These are phyloP conservation scores for Ustilago loliicola DNA, from an alignment of 1,284 basidiomycete genomes.

Conservation along the genomic window DNA sequence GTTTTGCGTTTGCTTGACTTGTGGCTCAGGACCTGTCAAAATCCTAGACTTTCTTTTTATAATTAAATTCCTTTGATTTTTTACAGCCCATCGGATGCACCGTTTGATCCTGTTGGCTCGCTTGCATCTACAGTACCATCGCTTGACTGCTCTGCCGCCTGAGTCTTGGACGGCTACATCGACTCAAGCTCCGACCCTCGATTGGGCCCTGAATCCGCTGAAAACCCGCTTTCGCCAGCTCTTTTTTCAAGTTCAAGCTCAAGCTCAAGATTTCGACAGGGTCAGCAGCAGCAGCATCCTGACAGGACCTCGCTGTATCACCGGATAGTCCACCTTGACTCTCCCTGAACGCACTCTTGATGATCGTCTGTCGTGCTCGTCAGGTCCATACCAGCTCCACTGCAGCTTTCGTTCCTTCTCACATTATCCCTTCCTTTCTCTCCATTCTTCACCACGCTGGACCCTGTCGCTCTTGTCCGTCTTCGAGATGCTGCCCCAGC, in stretches of 20 bases:
- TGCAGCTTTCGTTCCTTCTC: not conserved
- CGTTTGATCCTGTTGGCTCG: conserved; percentile 16
- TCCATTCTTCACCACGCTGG: not conserved
- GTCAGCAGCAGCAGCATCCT: not conserved
- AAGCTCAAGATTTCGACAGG: not conserved
- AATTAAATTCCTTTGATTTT: not conserved
- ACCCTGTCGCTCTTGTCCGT: not conserved
- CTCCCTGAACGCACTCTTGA: not conserved
- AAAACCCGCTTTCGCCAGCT: not conserved
- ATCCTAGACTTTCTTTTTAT: not conserved
- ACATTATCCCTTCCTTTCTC: no score
- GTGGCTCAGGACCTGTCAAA: not conserved
- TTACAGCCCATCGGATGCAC: conserved; percentile 8
- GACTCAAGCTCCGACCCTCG: conserved; percentile 3
- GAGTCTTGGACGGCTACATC: not conserved
- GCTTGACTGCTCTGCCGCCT: conserved; percentile 1
- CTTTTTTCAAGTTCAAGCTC: not conserved
- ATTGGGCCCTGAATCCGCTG: conserved; percentile 6
- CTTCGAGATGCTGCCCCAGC: not conserved
- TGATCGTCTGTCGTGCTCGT: not conserved
- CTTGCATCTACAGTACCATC: not conserved
- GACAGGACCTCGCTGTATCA: not conserved
- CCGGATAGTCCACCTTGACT: not conserved
- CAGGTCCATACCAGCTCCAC: not conserved
- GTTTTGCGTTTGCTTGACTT: not conserved